Conservation (phyloP, 768 basidiomycete genomes). For the Kwoniella newhampshirensis region DNA sequence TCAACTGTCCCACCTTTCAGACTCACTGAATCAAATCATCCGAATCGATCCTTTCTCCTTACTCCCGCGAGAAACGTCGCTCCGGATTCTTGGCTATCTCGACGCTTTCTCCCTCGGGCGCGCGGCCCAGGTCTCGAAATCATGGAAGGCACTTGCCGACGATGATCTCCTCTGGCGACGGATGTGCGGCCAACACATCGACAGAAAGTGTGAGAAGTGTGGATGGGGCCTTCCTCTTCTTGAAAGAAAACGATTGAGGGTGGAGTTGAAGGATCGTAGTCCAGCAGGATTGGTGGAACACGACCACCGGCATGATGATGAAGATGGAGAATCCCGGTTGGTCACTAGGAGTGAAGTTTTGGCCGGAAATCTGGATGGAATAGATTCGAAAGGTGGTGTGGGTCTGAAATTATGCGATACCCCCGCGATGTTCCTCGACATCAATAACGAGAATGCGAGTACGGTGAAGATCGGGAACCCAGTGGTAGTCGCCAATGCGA, state of each 20-base stretch:
- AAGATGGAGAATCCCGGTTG: slow-evolving; percentile 15
- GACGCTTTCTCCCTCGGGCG: slow-evolving; percentile 91
- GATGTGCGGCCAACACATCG: slow-evolving; percentile 98
- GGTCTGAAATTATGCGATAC: slow-evolving; percentile 20
- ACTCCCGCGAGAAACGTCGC: slow-evolving; percentile 82
- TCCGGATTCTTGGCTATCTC: slow-evolving; percentile 82
- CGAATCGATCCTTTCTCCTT: slow-evolving; percentile 91
- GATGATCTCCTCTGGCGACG: slow-evolving; percentile 92
- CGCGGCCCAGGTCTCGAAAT: slow-evolving; percentile 82
- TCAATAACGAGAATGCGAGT: no score
- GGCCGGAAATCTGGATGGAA: slow-evolving; percentile 4
- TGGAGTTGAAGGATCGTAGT: slow-evolving; percentile 43
- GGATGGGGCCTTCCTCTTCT: slow-evolving; percentile 95
- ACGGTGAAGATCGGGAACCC: background rate
- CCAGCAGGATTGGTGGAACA: slow-evolving; percentile 37
- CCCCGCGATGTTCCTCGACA: slow-evolving; percentile 2
- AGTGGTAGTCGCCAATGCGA: background rate
- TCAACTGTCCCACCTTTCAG: slow-evolving; percentile 91
- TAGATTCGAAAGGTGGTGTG: background rate
- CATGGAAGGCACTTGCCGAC: slow-evolving; percentile 86
- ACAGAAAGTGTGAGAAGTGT: slow-evolving; percentile 91
- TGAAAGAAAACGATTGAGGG: slow-evolving; percentile 57
- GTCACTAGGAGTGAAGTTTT: slow-evolving; percentile 40
- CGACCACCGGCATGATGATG: slow-evolving; percentile 27
- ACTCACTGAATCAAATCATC: slow-evolving; percentile 86